Evolutionary conservation across 2,329 filamentous ascomycete species (phyloP).

Genomic region (Calonectria multiphialidica): DNA sequence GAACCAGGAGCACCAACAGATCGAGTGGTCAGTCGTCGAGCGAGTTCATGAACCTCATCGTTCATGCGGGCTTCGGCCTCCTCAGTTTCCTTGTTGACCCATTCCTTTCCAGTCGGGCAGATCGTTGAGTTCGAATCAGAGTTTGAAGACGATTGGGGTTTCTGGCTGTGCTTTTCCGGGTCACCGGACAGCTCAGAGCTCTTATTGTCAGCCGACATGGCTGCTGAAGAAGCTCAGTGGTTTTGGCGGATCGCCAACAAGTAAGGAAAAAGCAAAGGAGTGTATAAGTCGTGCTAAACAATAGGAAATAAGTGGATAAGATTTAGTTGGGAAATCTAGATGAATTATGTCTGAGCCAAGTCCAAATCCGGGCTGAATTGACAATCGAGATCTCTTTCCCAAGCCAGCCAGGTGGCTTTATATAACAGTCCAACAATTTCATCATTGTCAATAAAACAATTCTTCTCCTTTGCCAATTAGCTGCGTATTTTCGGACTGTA

Average conservation of each 20-base stretch:
- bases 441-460: background rate
- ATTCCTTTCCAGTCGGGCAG: background rate
- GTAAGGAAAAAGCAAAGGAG: background rate
- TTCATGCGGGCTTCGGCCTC: background rate
- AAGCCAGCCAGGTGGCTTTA: background rate
- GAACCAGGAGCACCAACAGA: slow-evolving; percentile 22
- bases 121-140: slow-evolving; percentile 5
- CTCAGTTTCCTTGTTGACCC: background rate
- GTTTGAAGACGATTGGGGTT: background rate
- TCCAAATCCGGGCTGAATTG: background rate
- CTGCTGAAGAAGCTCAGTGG: background rate
- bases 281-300: background rate
- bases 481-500: background rate
- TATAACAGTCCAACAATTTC: background rate
- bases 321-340: background rate
- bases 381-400: background rate
- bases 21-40: slow-evolving; percentile 26
- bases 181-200: slow-evolving; percentile 2
- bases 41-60: slow-evolving; percentile 26
- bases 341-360: background rate
- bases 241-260: background rate
- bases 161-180: background rate
- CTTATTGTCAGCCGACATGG: slow-evolving; percentile 7
- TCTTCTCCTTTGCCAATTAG: background rate
- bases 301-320: background rate